Percentiles rank a stretch among this genome's conserved stretches.
Evolutionary conservation across 495 filamentous ascomycete genomes (phyloP).

Genomic region (Trichoderma reesei): DNA sequence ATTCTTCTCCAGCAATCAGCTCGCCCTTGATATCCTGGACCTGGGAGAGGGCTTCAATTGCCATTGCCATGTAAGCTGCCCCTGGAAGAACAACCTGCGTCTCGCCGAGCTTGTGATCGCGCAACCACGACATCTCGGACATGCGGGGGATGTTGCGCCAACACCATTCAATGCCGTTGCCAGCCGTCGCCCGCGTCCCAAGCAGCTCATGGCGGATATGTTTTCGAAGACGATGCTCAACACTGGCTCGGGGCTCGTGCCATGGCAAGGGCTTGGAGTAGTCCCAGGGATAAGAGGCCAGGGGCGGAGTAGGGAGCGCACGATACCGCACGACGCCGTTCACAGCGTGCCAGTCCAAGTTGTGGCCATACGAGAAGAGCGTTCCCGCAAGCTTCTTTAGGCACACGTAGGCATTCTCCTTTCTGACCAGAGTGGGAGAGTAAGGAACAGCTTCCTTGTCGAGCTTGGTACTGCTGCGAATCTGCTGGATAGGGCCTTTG

Average conservation of each 20-base stretch:
- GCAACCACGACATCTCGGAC: constrained; percentile 37
- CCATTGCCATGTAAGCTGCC: constrained; percentile 41
- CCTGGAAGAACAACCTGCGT: constrained; percentile 42
- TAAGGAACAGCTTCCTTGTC: constrained; percentile 11
- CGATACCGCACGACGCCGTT: constrained; percentile 18
- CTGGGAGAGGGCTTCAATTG: constrained; percentile 38
- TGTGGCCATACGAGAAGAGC: constrained; percentile 35
- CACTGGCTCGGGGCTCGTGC: constrained; percentile 43
- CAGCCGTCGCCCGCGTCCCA: constrained; percentile 38
- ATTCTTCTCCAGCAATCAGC: constrained; percentile 40
- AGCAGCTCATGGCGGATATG: constrained; percentile 43
- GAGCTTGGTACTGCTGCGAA: constrained; percentile 28
- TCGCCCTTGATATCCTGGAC: constrained; percentile 36
- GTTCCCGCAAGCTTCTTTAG: constrained; percentile 35
- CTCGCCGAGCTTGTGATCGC: constrained; percentile 33
- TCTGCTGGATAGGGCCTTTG: constrained; percentile 49
- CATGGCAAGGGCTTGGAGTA: constrained; percentile 35
- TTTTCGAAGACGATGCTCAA: constrained; percentile 38
- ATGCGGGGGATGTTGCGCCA: constrained; percentile 41
- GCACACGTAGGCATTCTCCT: constrained; percentile 29
- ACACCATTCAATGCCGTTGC: constrained; percentile 35
- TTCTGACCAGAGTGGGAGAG: constrained; percentile 15
- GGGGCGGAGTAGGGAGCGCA: constrained; percentile 17
- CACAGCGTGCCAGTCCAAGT: constrained; percentile 28
- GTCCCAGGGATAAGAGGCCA: constrained; percentile 39